Percentiles rank a stretch among this genome's conserved stretches.
These are phyloP conservation scores for Austroboletus festivus DNA, from an alignment of 768 basidiomycete species.

Conservation along the genomic window DNA sequence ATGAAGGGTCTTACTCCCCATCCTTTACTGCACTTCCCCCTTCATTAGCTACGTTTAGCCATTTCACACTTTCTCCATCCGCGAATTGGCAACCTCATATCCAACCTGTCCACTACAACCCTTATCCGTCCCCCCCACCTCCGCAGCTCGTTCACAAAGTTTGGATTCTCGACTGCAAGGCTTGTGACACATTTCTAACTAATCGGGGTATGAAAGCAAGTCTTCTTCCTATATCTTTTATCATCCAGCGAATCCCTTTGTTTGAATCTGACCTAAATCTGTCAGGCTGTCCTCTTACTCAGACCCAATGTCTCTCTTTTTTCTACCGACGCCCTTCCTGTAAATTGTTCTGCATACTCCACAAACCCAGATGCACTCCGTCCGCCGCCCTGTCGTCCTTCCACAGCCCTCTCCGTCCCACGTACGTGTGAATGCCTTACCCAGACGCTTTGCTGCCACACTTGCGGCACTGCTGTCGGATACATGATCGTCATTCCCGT, in stretches of 20 bases:
- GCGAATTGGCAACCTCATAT: slow-evolving; percentile 33
- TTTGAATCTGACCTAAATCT: slow-evolving; percentile 4
- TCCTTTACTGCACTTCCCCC: slow-evolving; percentile 10
- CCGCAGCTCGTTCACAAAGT: slow-evolving; percentile 61
- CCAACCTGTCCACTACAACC: slow-evolving; percentile 38
- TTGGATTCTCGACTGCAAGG: slow-evolving; percentile 76
- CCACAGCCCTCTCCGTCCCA: slow-evolving; percentile 27
- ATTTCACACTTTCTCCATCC: slow-evolving; percentile 21
- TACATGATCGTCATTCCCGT: slow-evolving; percentile 78
- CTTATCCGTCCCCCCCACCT: slow-evolving; percentile 41
- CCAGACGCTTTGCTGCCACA: slow-evolving; percentile 76
- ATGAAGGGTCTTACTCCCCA: slow-evolving; percentile 17
- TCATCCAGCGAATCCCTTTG: not conserved
- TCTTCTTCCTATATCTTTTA: not conserved
- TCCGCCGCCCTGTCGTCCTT: slow-evolving; percentile 37
- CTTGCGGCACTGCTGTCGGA: slow-evolving; percentile 70
- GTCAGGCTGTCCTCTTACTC: slow-evolving; percentile 77
- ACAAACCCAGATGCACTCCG: slow-evolving; percentile 43
- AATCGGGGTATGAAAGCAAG: slow-evolving; percentile 84
- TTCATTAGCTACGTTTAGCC: slow-evolving; percentile 27
- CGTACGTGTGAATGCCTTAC: slow-evolving; percentile 86
- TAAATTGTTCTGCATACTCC: slow-evolving; percentile 69
- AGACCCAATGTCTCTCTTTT: slow-evolving; percentile 79
- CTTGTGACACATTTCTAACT: slow-evolving; percentile 71
- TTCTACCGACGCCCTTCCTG: slow-evolving; percentile 76